Percentiles rank a stretch among this genome's conserved stretches.
Evolutionary conservation across 208 protist species (phyloP).

Genomic region (Crithidia fasciculata): DNA sequence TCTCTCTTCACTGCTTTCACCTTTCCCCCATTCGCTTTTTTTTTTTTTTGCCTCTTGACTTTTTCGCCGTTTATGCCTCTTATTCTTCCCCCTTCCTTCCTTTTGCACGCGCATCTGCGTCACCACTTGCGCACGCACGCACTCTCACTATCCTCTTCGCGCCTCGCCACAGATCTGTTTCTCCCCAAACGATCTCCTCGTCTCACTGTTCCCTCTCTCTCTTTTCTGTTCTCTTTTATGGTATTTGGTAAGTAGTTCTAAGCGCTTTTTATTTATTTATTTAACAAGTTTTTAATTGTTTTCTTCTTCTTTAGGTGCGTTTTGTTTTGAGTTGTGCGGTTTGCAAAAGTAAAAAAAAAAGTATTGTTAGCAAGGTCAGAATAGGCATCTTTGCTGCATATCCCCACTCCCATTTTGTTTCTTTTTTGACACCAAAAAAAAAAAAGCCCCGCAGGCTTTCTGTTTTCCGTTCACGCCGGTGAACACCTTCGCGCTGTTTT

Average conservation of each 20-base stretch:
- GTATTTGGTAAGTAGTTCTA: neutral
- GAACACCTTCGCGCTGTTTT: neutral
- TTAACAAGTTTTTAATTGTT: neutral
- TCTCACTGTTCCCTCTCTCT: slow-evolving; percentile 4
- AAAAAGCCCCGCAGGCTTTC: slow-evolving; percentile 1
- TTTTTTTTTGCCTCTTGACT: slow-evolving; percentile 9
- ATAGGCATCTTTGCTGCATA: too few relatives aligned
- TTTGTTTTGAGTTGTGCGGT: slow-evolving; percentile 3
- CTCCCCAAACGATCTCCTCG: slow-evolving; percentile 11
- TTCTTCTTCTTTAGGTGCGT: slow-evolving; percentile 6
- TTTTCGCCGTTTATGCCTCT: neutral
- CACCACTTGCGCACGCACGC: too few relatives aligned
- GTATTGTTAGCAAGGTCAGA: too few relatives aligned
- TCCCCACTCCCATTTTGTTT: too few relatives aligned
- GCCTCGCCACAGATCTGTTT: slow-evolving; percentile 3
- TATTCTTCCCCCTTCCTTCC: neutral
- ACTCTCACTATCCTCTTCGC: too few relatives aligned
- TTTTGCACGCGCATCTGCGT: neutral
- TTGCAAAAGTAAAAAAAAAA: neutral
- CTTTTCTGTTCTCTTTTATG: neutral
- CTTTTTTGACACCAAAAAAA: slow-evolving; percentile 8
- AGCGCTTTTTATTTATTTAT: neutral
- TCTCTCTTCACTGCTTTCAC: neutral
- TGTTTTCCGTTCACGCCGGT: slow-evolving; percentile 3
- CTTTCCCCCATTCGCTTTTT: neutral